Conservation (phyloP, 2,329 filamentous ascomycete species). For the Ustulina deusta region DNA sequence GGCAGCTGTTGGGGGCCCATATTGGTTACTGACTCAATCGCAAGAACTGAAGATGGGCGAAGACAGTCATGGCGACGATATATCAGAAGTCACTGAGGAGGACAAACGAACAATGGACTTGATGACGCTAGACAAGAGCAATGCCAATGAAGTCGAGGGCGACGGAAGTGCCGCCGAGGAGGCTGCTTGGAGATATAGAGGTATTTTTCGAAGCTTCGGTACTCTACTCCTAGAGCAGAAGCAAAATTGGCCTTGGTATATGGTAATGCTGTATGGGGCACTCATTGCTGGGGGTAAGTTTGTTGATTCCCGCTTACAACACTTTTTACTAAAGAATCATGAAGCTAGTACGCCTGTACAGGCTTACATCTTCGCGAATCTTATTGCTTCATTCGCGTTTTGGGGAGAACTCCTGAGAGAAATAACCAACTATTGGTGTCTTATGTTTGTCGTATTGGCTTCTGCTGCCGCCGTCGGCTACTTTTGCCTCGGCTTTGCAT, state of each 20-base stretch:
- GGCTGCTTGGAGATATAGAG: conserved; percentile 39
- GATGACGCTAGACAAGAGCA: conserved; percentile 59
- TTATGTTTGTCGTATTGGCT: conserved; percentile 74
- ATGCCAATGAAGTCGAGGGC: conserved; percentile 29
- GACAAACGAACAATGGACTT: conserved; percentile 56
- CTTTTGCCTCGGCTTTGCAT: conserved; percentile 60
- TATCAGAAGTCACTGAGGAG: conserved; percentile 47
- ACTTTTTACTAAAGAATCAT: conserved; percentile 20
- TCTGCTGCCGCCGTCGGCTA: conserved; percentile 65
- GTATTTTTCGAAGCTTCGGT: conserved; percentile 47
- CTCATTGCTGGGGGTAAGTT: conserved; percentile 53
- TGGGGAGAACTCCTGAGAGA: conserved; percentile 43
- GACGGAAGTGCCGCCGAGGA: conserved; percentile 12
- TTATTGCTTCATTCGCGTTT: conserved; percentile 56
- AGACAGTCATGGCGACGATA: conserved; percentile 52
- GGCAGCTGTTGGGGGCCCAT: conserved; percentile 68
- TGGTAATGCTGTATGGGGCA: conserved; percentile 48
- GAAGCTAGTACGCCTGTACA: conserved; percentile 62
- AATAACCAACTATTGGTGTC: conserved; percentile 68
- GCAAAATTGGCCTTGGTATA: conserved; percentile 47
- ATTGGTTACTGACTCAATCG: conserved; percentile 73
- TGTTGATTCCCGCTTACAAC: not conserved
- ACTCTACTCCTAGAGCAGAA: conserved; percentile 48
- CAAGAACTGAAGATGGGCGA: conserved; percentile 67
- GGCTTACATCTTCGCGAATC: conserved; percentile 66